Evolutionary conservation across 495 filamentous ascomycete genomes (phyloP).

Genomic region (Neurospora sp.): DNA sequence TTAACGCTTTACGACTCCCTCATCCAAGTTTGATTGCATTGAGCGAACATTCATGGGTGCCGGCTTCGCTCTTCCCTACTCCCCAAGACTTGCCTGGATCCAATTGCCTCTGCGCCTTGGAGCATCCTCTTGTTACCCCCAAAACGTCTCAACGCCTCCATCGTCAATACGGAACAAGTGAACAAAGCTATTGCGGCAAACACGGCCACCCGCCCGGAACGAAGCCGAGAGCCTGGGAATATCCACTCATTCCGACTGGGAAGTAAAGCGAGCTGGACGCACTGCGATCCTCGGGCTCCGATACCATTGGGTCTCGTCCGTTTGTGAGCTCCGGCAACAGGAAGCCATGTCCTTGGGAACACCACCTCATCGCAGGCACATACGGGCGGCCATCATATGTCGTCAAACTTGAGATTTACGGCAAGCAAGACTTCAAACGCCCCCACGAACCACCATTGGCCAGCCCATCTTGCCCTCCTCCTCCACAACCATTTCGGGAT

Average conservation of each 20-base stretch:
- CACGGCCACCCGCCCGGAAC: not conserved
- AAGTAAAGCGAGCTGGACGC: not conserved
- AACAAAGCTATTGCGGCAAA: not conserved
- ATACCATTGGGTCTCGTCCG: constrained; percentile 10
- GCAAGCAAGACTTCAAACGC: constrained; percentile 20
- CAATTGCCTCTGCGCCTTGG: not conserved
- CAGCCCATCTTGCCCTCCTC: not conserved
- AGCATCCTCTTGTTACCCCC: not conserved
- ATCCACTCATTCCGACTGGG: not conserved
- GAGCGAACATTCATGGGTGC: not conserved
- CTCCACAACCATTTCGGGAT: not conserved
- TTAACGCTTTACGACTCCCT: not conserved
- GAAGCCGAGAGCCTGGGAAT: not conserved
- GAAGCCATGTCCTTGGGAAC: constrained; percentile 17
- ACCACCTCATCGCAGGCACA: constrained; percentile 2
- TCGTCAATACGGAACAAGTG: not conserved
- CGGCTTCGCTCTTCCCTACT: not conserved
- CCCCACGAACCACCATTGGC: constrained; percentile 13
- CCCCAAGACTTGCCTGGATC: not conserved
- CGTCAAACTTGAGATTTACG: constrained; percentile 18
- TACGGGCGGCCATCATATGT: constrained; percentile 10
- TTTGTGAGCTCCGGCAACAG: constrained; percentile 12
- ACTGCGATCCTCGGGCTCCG: not conserved
- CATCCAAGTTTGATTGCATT: not conserved
- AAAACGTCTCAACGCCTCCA: not conserved